Conservation (phyloP, 352 stramenopile species). For the Globisporangium apiculatum region DNA sequence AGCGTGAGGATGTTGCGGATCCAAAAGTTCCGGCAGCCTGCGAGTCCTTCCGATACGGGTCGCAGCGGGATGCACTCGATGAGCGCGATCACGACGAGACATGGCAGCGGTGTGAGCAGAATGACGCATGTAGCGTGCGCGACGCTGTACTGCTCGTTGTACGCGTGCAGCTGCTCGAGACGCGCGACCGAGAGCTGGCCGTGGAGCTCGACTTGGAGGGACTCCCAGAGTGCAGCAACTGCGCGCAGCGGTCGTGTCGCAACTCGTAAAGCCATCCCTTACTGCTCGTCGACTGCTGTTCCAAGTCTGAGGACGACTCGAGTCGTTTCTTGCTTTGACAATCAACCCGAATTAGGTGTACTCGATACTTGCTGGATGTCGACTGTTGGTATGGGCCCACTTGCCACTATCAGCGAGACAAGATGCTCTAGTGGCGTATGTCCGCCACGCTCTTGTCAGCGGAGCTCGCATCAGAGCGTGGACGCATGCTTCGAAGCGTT, state of each 20-base stretch:
- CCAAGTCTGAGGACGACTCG: too few species aligned
- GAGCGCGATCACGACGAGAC: slow-evolving; percentile 4
- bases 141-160: background rate
- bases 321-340: too few species aligned
- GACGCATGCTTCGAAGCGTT: too few species aligned
- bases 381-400: too few species aligned
- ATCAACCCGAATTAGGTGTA: too few species aligned
- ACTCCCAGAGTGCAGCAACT: slow-evolving; percentile 6
- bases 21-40: slow-evolving; percentile 1
- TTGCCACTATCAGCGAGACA: too few species aligned
- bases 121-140: background rate
- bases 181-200: slow-evolving; percentile 13
- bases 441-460: too few species aligned
- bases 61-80: slow-evolving; percentile 7
- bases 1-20: slow-evolving; percentile 2
- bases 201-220: slow-evolving; percentile 13
- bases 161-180: background rate
- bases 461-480: too few species aligned
- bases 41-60: background rate
- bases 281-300: too few species aligned
- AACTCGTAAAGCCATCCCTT: too few species aligned
- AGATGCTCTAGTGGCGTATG: too few species aligned
- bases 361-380: too few species aligned
- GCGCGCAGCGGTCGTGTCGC: background rate
- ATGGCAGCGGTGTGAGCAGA: slow-evolving; percentile 8